These are phyloP conservation scores for Pisolithus thermaeus DNA, from an alignment of 1,284 basidiomycete genomes.

Conservation along the genomic window DNA sequence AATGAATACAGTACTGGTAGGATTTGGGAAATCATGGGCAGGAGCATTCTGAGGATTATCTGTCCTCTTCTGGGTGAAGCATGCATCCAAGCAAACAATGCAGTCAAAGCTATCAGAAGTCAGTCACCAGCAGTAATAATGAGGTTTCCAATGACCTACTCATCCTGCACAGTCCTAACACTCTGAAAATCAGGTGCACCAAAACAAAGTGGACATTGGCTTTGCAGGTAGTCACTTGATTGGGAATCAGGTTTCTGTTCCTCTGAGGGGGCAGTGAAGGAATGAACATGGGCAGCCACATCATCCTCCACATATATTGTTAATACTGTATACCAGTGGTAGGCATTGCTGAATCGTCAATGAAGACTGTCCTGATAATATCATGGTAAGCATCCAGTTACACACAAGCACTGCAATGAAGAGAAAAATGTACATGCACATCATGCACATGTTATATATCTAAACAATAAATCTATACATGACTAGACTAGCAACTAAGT, in stretches of 20 bases:
- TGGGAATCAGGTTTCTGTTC: neutral
- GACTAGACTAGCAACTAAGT: no score
- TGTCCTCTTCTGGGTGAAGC: no score
- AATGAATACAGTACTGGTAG: no score
- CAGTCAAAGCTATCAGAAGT: neutral
- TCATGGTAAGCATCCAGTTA: neutral
- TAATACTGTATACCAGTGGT: conserved; percentile 6
- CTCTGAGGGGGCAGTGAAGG: neutral
- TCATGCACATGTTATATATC: neutral
- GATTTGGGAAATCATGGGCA: no score
- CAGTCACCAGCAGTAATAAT: neutral
- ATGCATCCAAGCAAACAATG: no score
- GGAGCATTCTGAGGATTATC: no score
- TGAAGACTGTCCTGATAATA: conserved; percentile 1
- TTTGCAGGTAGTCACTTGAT: conserved; percentile 3
- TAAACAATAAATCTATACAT: neutral
- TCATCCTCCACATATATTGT: conserved; percentile 1
- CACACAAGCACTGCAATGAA: neutral
- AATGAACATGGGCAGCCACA: neutral
- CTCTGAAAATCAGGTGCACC: no score
- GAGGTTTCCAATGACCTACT: no score
- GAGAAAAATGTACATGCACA: neutral
- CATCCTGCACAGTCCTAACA: no score
- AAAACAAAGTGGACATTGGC: no score
- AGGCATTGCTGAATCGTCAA: neutral